Base-by-base conservation (phyloP, 2,329 filamentous ascomycete genomes). In the Fusarium subtropicale region DNA sequence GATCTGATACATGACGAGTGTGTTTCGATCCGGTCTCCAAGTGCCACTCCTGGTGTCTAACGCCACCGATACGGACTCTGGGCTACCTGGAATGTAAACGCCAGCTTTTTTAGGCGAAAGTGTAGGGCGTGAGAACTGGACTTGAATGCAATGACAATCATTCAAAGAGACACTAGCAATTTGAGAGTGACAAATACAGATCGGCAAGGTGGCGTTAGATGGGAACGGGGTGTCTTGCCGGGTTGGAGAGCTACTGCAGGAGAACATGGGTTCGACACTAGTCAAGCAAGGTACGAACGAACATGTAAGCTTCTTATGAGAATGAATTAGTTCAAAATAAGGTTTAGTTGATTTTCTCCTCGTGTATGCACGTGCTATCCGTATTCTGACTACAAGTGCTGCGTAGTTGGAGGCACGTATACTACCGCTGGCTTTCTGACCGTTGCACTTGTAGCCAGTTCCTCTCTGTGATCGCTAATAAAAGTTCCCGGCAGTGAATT, bases 1-100 rank as follows among this genome's bases (percentile, higher is more conserved):
- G 15, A 36, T 36, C 12, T 24, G 26, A 42, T 8, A 13, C 5
- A 45, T 20, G 39, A 59, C 54, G 47, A 20, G 12, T 56, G 30
- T 12, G 15, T 45, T 31, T 48, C 33, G n/a, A 41, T 51, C 15
- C 33, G 34, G 52, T 44, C 50, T 68, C 44, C 24, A 26, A 47
- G 31, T 55, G 56, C 53, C 48, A 55, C 36, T 63, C 61, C 56
- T 53, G 45, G 45, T 38, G 30, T 41, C 47, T 66, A 56, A 52
- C 33, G 65, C 38, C 2, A 51, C 60, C 36, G 41, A 50, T 36
- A 53, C 16, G 45, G 18, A 15, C 44, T 66, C 59, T 63, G 12
- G 16, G 16, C 65, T 38, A 53, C 36, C 10, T 18, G 45, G 53
- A 69, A 33, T 36, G 26, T 28, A 66, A 57, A 58, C 66, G 52